Evolutionary conservation across 345 rosid species (phyloP), one percentile per base, ranked within the genome.

Genomic region (Bretschneidera sinensis): DNA sequence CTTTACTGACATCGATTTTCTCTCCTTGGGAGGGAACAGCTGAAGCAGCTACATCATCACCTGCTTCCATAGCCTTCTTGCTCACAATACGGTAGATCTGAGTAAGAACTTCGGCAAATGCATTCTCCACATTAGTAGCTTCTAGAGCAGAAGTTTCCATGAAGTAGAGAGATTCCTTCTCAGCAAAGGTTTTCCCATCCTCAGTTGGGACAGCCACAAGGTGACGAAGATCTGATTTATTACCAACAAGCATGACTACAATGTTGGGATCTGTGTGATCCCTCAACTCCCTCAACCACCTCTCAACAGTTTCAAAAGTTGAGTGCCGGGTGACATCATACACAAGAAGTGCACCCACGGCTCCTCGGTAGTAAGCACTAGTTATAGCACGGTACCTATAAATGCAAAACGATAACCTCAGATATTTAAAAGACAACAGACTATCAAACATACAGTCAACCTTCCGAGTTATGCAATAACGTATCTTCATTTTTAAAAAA

Each of bases 111-210:
- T 88, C 97, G 1, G 97, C 77, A 20, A 91, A 91, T 9, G 97
- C 97, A 39, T 78, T 88, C 66, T 91, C 97, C 16, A 90, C 97
- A 4, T 90, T 90, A 0, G 92, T 90, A 1, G 97, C 71, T 72
- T 87, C 95, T 25, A 90, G 87, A 7, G 97, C 97, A 4, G 97
- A 90, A 21, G 97, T 90, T 69, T 90, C 97, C 97, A 90, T 90
- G 83, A 91, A 88, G 78, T 78, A 84, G 39, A 91, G 96, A 13
- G 91, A 83, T 62, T 88, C 96, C 56, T 78, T 84, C 78, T 91
- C 94, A 0, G 96, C 85, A 43, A 85, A 91, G 21, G 94, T 79
- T 55, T 84, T 86, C 4, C 86, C 97, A 48, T 86, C 91, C 77
- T 88, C 97, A 0, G 94, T 91, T 25, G 87, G 72, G 60, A 91